Evolutionary conservation across 2,329 filamentous ascomycete genomes (phyloP), one percentile per base, ranked within the genome.

Genomic region (Truncatella angustata): DNA sequence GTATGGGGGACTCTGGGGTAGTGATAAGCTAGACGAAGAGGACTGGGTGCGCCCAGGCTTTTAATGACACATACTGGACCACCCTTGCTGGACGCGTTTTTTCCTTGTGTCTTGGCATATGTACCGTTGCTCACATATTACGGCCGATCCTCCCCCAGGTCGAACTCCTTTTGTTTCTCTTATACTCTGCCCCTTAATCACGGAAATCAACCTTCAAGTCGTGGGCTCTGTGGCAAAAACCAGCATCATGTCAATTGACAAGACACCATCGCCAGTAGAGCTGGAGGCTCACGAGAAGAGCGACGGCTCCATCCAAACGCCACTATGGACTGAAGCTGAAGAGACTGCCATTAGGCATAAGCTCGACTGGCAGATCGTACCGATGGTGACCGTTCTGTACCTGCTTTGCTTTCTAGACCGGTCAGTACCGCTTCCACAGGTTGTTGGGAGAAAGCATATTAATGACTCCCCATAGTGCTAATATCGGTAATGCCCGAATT

Each of bases 401-500:
- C 67, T 82, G 56, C 64, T 81, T 12, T 80, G 77, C 60, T 79
- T 80, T 59, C 66, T 78, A 52, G 70, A 75, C 45, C 57, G 64
- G 64, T 67, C n/a, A n/a, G n/a, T n/a, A n/a, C n/a, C n/a, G n/a
- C n/a, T n/a, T n/a, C n/a, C n/a, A n/a, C n/a, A n/a, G n/a, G n/a
- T n/a, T n/a, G n/a, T n/a, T n/a, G n/a, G n/a, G n/a, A n/a, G 37
- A 40, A 21, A 10, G n/a, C 14, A 21, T 37, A 21, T 23, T 40
- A 43, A 50, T 11, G 9, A 6, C 2, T 12, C 16, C 6, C 12
- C 16, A 5, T 42, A 67, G 65, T 40, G 58, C 66, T 57, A 76
- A 79, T 56, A 74, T 79, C 51, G 77, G 80, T 54, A 82, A 82
- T 64, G 80, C 79, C 2, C 72, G 77, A 39, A 81, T 83, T 49